Base-by-base conservation (phyloP, 2,329 filamentous ascomycete species). In the Sporothrix pallida region DNA sequence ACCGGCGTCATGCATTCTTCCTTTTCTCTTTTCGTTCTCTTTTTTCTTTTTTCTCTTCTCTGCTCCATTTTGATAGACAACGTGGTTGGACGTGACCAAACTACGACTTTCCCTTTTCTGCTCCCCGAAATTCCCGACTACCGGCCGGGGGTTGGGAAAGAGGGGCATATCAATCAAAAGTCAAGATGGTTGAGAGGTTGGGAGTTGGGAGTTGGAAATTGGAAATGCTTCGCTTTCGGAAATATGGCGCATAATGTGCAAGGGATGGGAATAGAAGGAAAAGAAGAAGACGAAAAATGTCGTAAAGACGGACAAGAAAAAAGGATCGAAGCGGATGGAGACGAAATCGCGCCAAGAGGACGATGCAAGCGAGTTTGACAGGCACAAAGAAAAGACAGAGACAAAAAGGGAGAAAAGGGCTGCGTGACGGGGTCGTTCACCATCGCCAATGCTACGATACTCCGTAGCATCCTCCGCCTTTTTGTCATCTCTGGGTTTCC, bases 341-440 rank as follows among this genome's bases (percentile, higher is more conserved):
- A 48, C 23, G 42, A 48, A 26, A 15, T 46, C 42, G 62, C 42
- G 42, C 62, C 62, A 67, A 67, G 62, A 67, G 62, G 60, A 46
- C 37, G 60, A 65, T 65, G n/a, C 56, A 58, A 23, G 56, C 56
- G 26, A 37, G 56, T 26, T n/a, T 26, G 62, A 48, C 37, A 15
- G 56, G 56, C 12, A 17, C 48, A 50, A 50, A 50, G 13, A 15
- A 50, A 50, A 50, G 48, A 7, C 48, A 50, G 5, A 37, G 26
- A 37, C 20, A 44, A n/a, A 46, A 65, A n/a, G 10, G 20, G 23
- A 26, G n/a, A 56, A 23, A 23, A 44, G 37, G 60, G 60, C 42
- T 46, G 42, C 42, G 42, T 67, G 62, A 67, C 20, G 62, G 42
- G 42, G 62, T 67, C 31, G 58, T 17, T n/a, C 17, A 9, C 17